phyloP scores from a whole-genome alignment of 2,329 filamentous ascomycete genomes.

The Scedosporium apiospermum region DNA sequence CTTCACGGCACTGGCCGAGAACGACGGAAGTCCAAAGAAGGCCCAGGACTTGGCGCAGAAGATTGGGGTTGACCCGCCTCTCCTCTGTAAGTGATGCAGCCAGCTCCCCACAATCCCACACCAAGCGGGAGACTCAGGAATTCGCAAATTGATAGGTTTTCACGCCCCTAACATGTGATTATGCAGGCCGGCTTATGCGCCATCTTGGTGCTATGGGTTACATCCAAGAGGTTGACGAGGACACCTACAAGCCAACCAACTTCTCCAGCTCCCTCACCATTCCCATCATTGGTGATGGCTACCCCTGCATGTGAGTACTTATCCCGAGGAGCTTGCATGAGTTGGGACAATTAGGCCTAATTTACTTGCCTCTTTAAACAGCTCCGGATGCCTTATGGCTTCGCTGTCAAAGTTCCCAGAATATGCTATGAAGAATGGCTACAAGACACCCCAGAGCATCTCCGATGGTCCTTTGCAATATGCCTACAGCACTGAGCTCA shows the following conservation, averaged over 20 bases:
- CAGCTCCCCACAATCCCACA: background rate
- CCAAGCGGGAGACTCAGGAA: no score
- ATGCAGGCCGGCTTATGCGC: conserved; percentile 21
- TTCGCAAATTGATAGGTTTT: no score
- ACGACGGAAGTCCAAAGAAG: conserved; percentile 20
- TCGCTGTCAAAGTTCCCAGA: conserved; percentile 17
- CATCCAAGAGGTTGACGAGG: conserved; percentile 22
- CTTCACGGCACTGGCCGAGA: conserved; percentile 22
- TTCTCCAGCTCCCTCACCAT: conserved; percentile 25
- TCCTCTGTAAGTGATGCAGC: conserved; percentile 15
- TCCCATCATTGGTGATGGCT: conserved; percentile 23
- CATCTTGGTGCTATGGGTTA: conserved; percentile 30
- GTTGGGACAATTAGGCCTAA: background rate
- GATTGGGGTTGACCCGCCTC: conserved; percentile 16
- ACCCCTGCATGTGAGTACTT: conserved; percentile 18
- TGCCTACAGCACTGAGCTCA: conserved; percentile 22
- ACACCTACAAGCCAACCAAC: conserved; percentile 28
- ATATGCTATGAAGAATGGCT: conserved; percentile 18
- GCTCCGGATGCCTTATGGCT: background rate
- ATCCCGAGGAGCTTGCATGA: no score
- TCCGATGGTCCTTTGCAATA: conserved; percentile 20
- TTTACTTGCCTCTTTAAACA: background rate
- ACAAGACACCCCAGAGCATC: conserved; percentile 19
- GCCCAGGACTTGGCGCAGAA: conserved; percentile 19
- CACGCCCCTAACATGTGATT: background rate